Evolutionary conservation across 352 stramenopile species (phyloP).

Genomic region (Pythium apleroticum): DNA sequence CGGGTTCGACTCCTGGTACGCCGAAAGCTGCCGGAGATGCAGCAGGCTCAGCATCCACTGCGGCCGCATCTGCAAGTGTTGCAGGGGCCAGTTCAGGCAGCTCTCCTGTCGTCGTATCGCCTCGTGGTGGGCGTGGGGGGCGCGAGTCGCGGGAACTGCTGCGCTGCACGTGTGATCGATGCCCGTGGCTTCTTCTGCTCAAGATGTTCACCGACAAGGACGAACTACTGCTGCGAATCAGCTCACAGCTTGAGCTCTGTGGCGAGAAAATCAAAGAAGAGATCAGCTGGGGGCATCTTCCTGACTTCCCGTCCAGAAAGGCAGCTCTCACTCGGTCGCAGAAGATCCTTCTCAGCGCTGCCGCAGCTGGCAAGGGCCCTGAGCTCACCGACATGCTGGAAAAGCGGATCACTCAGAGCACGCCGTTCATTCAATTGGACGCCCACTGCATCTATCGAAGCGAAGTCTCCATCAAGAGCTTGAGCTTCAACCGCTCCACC

Average conservation of each 20-base stretch:
- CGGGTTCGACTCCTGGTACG: conserved; percentile 19
- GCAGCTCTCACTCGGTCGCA: conserved; percentile 63
- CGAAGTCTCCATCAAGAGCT: conserved; percentile 81
- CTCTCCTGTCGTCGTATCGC: conserved; percentile 13
- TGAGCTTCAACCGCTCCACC: conserved; percentile 74
- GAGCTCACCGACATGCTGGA: conserved; percentile 65
- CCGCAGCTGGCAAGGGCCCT: conserved; percentile 33
- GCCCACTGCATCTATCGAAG: conserved; percentile 68
- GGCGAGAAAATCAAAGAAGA: conserved; percentile 76
- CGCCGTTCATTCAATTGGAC: conserved; percentile 43
- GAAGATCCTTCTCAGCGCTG: conserved; percentile 53
- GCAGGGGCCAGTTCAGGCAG: neutral
- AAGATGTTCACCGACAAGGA: conserved; percentile 73
- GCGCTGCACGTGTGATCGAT: conserved; percentile 66
- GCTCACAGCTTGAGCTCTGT: conserved; percentile 65
- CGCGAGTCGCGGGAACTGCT: conserved; percentile 49
- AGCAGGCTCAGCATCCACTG: neutral
- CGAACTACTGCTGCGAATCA: conserved; percentile 69
- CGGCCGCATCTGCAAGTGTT: neutral
- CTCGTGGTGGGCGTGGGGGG: conserved; percentile 24
- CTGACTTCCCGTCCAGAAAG: conserved; percentile 62
- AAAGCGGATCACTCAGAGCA: conserved; percentile 44
- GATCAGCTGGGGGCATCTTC: conserved; percentile 70
- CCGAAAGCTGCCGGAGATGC: conserved; percentile 7
- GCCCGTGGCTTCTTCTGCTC: conserved; percentile 71